Percentiles rank a stretch among this genome's conserved stretches.
Conservation (phyloP, 2,329 filamentous ascomycete genomes). For the Talaromyces sp. region DNA sequence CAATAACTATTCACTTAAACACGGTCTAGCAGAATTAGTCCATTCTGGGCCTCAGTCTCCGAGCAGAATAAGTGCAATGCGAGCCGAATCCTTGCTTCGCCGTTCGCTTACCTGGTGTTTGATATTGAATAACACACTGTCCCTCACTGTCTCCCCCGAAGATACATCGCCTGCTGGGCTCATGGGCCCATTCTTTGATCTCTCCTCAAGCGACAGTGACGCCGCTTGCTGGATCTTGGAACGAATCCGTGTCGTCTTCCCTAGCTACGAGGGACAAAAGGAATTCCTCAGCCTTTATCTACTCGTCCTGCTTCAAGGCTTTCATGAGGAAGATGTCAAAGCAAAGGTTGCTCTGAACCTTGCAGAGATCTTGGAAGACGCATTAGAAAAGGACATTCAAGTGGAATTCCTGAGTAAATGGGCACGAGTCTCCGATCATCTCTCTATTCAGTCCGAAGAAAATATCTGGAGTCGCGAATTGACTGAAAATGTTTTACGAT, state of each 20-base stretch:
- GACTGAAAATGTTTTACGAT: conserved; percentile 32
- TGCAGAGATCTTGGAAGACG: conserved; percentile 27
- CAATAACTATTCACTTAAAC: conserved; percentile 1
- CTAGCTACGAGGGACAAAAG: conserved; percentile 19
- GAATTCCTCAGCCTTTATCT: conserved; percentile 28
- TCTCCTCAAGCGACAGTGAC: conserved; percentile 30
- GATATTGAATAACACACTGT: conserved; percentile 20
- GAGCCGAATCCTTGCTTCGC: conserved; percentile 32
- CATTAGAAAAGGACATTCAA: conserved; percentile 20
- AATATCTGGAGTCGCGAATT: conserved; percentile 33
- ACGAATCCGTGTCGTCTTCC: conserved; percentile 25
- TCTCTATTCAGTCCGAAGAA: conserved; percentile 22
- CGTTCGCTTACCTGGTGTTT: conserved; percentile 31
- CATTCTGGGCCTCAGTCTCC: neutral
- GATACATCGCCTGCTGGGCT: conserved; percentile 9
- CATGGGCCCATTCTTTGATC: conserved; percentile 20
- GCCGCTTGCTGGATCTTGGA: conserved; percentile 33
- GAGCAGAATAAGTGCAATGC: conserved; percentile 16
- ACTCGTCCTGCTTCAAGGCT: conserved; percentile 24
- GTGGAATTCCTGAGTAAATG: conserved; percentile 25
- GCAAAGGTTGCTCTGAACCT: conserved; percentile 29
- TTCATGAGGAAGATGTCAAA: conserved; percentile 25
- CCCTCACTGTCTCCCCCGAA: neutral
- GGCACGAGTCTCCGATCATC: conserved; percentile 23
- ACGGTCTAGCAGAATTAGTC: conserved; percentile 7